Evolutionary conservation across 352 stramenopile species (phyloP).

Genomic region (Lagenidium sp.): DNA sequence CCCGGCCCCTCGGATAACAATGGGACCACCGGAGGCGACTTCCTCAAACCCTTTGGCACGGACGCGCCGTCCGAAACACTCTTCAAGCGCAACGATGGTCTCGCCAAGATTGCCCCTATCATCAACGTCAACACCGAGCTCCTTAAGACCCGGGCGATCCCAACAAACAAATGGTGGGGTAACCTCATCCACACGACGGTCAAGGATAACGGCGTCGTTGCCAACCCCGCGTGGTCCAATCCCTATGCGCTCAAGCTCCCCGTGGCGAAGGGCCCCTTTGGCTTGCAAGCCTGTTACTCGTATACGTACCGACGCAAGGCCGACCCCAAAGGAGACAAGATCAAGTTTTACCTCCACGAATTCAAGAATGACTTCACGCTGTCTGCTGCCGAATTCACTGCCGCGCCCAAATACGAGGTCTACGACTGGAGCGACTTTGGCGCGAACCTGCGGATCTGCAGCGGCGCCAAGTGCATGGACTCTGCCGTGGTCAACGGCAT

Average conservation of each 20-base stretch:
- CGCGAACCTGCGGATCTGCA: constrained; percentile 44
- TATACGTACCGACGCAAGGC: constrained; percentile 45
- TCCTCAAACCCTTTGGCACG: constrained; percentile 27
- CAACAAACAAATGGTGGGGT: constrained; percentile 79
- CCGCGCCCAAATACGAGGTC: constrained; percentile 46
- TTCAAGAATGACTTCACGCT: constrained; percentile 62
- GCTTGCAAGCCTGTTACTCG: constrained; percentile 49
- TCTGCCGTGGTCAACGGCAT: constrained; percentile 55
- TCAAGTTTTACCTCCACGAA: constrained; percentile 53
- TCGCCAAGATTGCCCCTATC: constrained; percentile 37
- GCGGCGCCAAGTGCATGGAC: constrained; percentile 40
- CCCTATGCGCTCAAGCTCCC: constrained; percentile 57
- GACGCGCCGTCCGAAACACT: constrained; percentile 23
- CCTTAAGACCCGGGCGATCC: constrained; percentile 35
- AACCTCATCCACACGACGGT: constrained; percentile 56
- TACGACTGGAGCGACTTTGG: constrained; percentile 59
- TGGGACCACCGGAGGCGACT: constrained; percentile 3
- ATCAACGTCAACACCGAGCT: constrained; percentile 47
- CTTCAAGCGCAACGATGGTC: constrained; percentile 30
- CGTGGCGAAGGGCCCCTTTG: constrained; percentile 25
- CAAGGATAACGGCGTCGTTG: constrained; percentile 25
- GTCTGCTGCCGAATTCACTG: constrained; percentile 42
- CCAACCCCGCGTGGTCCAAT: constrained; percentile 50
- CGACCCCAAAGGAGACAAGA: constrained; percentile 26
- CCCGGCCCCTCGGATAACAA: not conserved